Evolutionary conservation across 176 grass and related monocot genomes (phyloP).

Genomic region (Puccinellia tenuiflora): DNA sequence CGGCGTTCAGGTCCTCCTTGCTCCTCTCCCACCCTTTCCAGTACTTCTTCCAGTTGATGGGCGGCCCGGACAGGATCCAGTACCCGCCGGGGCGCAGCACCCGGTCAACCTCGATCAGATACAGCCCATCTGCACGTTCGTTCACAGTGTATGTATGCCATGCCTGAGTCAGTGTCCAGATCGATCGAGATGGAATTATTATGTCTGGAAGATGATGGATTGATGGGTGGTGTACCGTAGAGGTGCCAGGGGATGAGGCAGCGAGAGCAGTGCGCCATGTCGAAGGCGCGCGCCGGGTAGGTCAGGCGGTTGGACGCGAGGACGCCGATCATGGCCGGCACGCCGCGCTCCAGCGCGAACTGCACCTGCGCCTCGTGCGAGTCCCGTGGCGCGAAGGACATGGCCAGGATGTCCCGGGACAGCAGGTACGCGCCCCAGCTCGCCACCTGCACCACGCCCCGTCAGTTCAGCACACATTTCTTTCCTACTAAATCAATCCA

Average conservation of each 20-base stretch:
- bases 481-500: not conserved
- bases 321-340: slow-evolving; percentile 82
- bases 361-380: slow-evolving; percentile 75
- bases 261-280: slow-evolving; percentile 97
- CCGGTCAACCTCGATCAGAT: slow-evolving; percentile 81
- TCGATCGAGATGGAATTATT: not conserved
- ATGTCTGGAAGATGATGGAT: not conserved
- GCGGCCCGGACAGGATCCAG: slow-evolving; percentile 87
- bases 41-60: slow-evolving; percentile 84
- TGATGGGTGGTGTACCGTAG: slow-evolving; percentile 19
- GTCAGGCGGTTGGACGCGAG: slow-evolving; percentile 57
- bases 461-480: not conserved
- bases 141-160: no score
- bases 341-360: slow-evolving; percentile 79
- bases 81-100: slow-evolving; percentile 86
- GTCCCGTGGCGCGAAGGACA: slow-evolving; percentile 77
- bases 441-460: slow-evolving; percentile 42
- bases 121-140: slow-evolving; percentile 57
- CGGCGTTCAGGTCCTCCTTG: slow-evolving; percentile 61
- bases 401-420: slow-evolving; percentile 51
- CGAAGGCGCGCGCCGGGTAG: slow-evolving; percentile 70
- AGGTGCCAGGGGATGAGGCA: slow-evolving; percentile 94
- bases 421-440: slow-evolving; percentile 84
- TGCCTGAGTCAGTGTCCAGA: not conserved
- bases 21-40: slow-evolving; percentile 83